Evolutionary conservation across 495 filamentous ascomycete species (phyloP).

Genomic region (Hyphodiscus hymeniophilus): DNA sequence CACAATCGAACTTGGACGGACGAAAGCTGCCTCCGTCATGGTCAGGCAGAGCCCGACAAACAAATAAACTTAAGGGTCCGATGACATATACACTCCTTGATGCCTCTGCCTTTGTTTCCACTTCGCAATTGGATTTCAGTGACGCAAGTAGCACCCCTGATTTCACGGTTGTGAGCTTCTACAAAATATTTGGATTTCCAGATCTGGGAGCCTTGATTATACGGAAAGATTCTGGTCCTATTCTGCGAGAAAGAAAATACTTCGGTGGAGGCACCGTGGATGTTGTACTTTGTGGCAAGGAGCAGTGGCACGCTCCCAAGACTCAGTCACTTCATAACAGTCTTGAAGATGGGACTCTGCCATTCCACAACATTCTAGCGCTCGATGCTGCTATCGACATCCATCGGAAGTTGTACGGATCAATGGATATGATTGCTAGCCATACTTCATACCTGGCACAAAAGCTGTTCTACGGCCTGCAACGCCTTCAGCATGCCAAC

Average conservation of each 20-base stretch:
- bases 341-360: constrained; percentile 85
- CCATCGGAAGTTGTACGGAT: constrained; percentile 61
- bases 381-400: constrained; percentile 62
- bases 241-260: constrained; percentile 60
- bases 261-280: constrained; percentile 97
- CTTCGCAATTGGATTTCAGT: constrained; percentile 65
- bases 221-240: constrained; percentile 53
- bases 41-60: constrained; percentile 45
- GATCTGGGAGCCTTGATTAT: constrained; percentile 86
- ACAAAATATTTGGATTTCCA: constrained; percentile 96
- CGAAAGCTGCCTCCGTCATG: constrained; percentile 64
- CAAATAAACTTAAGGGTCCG: constrained; percentile 1
- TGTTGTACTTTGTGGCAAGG: constrained; percentile 52
- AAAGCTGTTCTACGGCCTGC: constrained; percentile 49
- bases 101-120: constrained; percentile 77
- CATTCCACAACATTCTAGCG: constrained; percentile 82
- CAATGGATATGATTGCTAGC: constrained; percentile 60
- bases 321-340: constrained; percentile 62
- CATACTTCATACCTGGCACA: constrained; percentile 64
- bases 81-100: constrained; percentile 73
- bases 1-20: constrained; percentile 93
- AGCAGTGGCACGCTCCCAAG: constrained; percentile 70
- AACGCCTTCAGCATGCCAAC: constrained; percentile 57
- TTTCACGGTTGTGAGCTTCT: constrained; percentile 84
- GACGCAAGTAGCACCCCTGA: constrained; percentile 58